Evolutionary conservation across 305 asterid species (phyloP).

Genomic region (Solanum chacoense): DNA sequence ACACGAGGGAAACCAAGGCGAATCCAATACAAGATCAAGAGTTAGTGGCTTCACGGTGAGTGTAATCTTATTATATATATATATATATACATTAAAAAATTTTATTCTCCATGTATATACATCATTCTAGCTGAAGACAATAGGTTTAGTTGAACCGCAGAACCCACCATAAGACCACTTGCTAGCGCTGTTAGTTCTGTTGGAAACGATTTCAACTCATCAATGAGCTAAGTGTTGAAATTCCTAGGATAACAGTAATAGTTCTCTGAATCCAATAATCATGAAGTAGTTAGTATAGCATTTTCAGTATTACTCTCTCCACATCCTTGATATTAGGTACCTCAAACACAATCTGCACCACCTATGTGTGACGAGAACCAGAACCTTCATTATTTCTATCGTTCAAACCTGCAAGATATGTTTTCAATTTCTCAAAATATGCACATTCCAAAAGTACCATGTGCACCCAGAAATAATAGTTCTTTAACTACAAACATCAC

Average conservation of each 20-base stretch:
- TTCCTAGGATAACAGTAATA: not conserved
- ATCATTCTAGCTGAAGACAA: not conserved
- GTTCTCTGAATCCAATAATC: not conserved
- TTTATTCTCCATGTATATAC: not conserved
- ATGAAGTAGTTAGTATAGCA: not conserved
- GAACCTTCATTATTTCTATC: not conserved
- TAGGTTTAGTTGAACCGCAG: not conserved
- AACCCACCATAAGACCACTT: not conserved
- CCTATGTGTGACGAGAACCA: not conserved
- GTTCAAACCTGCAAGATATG: not conserved
- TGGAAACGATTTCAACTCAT: not conserved
- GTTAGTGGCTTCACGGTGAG: not conserved
- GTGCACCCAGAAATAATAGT: not conserved
- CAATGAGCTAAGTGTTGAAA: not conserved
- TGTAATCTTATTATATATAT: not conserved
- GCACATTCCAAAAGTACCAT: not conserved
- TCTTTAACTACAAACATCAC: not conserved
- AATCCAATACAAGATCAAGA: not conserved
- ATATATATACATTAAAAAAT: too few relatives aligned
- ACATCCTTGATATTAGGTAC: not conserved
- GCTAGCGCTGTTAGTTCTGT: not conserved
- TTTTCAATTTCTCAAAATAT: not conserved
- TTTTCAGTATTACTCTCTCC: not conserved
- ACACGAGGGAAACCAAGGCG: not conserved
- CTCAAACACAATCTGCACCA: not conserved